Conservation (phyloP, 1,284 basidiomycete genomes). For the Tilletia indica region DNA sequence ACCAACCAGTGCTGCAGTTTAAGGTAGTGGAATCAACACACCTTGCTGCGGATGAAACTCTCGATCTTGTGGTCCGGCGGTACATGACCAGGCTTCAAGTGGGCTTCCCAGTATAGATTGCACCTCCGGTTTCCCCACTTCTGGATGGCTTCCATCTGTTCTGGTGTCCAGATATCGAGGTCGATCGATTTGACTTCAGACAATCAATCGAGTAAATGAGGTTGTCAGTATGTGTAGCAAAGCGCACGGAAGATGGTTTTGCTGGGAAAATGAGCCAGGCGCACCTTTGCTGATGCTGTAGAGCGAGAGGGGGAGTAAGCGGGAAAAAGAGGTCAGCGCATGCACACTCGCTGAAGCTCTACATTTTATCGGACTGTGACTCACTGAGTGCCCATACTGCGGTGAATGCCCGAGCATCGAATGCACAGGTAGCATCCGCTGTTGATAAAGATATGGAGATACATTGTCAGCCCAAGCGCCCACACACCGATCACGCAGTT, state of each 20-base stretch:
- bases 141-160: constrained; percentile 77
- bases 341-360: too few species aligned
- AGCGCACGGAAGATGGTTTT: too few species aligned
- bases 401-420: constrained; percentile 95
- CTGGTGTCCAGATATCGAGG: constrained; percentile 94
- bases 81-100: constrained; percentile 84
- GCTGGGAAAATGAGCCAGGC: too few species aligned
- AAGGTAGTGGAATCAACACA: constrained; percentile 13
- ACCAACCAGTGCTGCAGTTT: neutral
- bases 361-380: neutral
- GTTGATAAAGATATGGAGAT: neutral
- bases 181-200: constrained; percentile 87
- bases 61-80: constrained; percentile 99
- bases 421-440: constrained; percentile 93
- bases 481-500: constrained; percentile 2
- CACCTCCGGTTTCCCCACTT: constrained; percentile 92
- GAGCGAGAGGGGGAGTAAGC: neutral
- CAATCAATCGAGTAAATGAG: too few species aligned
- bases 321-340: neutral
- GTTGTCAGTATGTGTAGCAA: too few species aligned
- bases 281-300: constrained; percentile 14
- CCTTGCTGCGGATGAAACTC: constrained; percentile 90
- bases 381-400: constrained; percentile 89
- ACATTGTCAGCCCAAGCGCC: too few species aligned
- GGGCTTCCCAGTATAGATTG: constrained; percentile 96